A percentile compares a stretch with the other conserved stretches of the same genome.
phyloP scores from a whole-genome alignment of 2,329 filamentous ascomycete genomes.

The Furcasterigmium furcatum region DNA sequence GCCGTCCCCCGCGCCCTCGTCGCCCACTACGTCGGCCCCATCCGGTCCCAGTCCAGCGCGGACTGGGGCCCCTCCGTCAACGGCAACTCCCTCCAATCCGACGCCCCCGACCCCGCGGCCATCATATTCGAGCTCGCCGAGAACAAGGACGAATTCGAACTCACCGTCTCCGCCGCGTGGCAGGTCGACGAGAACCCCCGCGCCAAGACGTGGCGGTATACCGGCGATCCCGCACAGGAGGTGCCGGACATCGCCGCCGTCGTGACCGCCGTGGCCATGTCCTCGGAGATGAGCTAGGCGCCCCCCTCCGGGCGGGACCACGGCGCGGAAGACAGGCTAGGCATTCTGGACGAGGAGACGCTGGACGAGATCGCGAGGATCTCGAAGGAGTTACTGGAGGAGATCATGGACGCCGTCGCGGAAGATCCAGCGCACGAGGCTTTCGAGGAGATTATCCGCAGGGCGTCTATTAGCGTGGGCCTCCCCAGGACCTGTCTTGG shows the following conservation, averaged over 20 bases:
- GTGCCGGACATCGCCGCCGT: slow-evolving; percentile 2
- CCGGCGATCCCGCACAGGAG: background rate
- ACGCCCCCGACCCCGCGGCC: slow-evolving; percentile 18
- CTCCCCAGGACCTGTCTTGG: too few species aligned
- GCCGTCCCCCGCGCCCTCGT: slow-evolving; percentile 37
- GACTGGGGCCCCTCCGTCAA: slow-evolving; percentile 26
- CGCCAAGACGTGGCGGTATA: slow-evolving; percentile 20
- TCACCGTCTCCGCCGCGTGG: slow-evolving; percentile 18
- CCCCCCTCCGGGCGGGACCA: too few species aligned
- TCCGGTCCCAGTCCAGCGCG: slow-evolving; percentile 5
- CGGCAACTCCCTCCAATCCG: slow-evolving; percentile 26
- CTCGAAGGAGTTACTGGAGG: too few species aligned
- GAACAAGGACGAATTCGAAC: slow-evolving; percentile 9
- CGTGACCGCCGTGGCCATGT: slow-evolving; percentile 8
- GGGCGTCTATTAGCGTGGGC: too few species aligned
- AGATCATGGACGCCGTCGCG: too few species aligned
- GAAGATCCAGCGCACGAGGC: too few species aligned
- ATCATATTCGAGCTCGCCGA: slow-evolving; percentile 26
- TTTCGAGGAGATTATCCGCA: too few species aligned
- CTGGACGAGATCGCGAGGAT: too few species aligned
- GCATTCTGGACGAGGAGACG: too few species aligned
- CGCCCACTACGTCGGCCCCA: slow-evolving; percentile 24
- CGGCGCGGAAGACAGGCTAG: too few species aligned
- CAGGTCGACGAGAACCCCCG: slow-evolving; percentile 10
- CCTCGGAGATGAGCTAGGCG: too few species aligned